These are phyloP conservation scores for Apiospora sp. DNA, from an alignment of 2,329 filamentous ascomycete species.

Conservation along the genomic window DNA sequence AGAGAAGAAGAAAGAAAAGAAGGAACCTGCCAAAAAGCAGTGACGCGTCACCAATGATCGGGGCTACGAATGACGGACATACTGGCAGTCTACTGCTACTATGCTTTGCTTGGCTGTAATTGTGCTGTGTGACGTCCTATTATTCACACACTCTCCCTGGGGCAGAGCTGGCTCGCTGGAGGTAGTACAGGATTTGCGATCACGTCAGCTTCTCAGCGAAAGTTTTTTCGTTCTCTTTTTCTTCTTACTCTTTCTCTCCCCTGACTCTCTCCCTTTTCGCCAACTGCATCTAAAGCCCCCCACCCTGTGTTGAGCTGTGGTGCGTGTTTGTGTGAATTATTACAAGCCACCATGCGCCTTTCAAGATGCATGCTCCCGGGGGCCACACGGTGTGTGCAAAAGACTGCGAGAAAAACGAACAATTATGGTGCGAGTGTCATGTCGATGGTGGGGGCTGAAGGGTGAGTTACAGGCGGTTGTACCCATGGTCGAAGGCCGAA, in stretches of 20 bases:
- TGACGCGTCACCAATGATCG: constrained; percentile 14
- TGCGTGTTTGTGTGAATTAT: not conserved
- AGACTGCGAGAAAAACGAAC: not conserved
- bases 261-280: not conserved
- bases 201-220: not conserved
- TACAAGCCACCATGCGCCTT: constrained; percentile 4
- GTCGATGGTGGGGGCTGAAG: constrained; percentile 9
- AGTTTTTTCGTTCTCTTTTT: not conserved
- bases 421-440: constrained; percentile 13
- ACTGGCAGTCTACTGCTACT: constrained; percentile 1
- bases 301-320: not conserved
- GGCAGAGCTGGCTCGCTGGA: not conserved
- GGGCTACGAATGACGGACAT: constrained; percentile 17
- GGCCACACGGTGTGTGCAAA: not conserved
- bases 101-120: not conserved
- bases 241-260: not conserved
- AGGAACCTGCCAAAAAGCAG: constrained; percentile 16
- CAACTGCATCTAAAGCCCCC: not conserved
- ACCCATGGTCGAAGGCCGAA: not conserved
- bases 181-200: constrained; percentile 16
- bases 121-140: constrained; percentile 3
- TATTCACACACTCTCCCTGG: not conserved
- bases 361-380: not conserved
- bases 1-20: constrained; percentile 12
- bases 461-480: not conserved